These are phyloP conservation scores for Choiromyces venosus DNA, from an alignment of 495 filamentous ascomycete genomes.

Conservation along the genomic window DNA sequence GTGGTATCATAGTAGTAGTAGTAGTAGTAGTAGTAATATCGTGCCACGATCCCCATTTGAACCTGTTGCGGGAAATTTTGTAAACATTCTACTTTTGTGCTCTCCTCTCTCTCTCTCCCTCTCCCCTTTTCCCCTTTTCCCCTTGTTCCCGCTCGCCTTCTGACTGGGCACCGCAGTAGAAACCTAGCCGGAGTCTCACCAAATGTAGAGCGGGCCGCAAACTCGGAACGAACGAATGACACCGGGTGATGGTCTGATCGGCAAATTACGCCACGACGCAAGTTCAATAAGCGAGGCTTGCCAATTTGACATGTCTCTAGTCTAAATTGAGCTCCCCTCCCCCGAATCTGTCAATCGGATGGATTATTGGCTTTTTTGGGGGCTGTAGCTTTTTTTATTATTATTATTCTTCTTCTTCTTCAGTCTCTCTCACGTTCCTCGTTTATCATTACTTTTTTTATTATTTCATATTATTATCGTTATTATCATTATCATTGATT, in stretches of 20 bases:
- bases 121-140: background rate
- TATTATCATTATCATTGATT: too few relatives aligned
- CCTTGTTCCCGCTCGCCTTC: too few relatives aligned
- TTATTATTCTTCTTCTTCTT: too few relatives aligned
- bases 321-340: too few relatives aligned
- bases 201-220: slow-evolving; percentile 39
- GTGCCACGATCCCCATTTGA: too few relatives aligned
- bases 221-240: slow-evolving; percentile 37
- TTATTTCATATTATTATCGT: too few relatives aligned
- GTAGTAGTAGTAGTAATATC: too few relatives aligned
- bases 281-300: slow-evolving; percentile 33
- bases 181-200: slow-evolving; percentile 28
- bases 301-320: slow-evolving; percentile 39
- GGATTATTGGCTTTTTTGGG: slow-evolving; percentile 13
- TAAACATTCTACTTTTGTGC: background rate
- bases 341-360: slow-evolving; percentile 28
- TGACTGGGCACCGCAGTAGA: background rate
- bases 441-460: too few relatives aligned
- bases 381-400: too few relatives aligned
- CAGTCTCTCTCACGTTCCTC: too few relatives aligned
- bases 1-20: too few relatives aligned
- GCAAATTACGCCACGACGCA: slow-evolving; percentile 36
- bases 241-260: slow-evolving; percentile 37
- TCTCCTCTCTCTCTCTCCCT: background rate
- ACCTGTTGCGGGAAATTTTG: background rate